A percentile compares a stretch with the other conserved stretches of the same genome.
phyloP scores from a whole-genome alignment of 352 stramenopile species.

The Heterotrichella gracilis region DNA sequence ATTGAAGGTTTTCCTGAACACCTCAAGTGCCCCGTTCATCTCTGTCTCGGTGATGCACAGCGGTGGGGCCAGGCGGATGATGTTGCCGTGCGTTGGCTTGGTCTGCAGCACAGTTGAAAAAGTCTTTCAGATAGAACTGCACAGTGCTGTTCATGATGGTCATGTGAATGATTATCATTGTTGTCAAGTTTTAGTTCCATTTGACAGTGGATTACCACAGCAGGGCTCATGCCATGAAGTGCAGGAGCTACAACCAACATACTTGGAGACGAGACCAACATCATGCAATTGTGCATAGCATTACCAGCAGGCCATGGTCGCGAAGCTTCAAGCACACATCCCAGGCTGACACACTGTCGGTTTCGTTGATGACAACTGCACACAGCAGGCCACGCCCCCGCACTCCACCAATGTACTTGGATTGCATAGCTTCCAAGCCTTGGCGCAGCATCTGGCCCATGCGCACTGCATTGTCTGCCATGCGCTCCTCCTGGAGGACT shows the following conservation, averaged over 20 bases:
- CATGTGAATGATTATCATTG: too few species aligned
- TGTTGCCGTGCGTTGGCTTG: slow-evolving; percentile 93
- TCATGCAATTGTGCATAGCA: too few species aligned
- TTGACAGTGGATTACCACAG: too few species aligned
- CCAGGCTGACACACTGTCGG: slow-evolving; percentile 44
- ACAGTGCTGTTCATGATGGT: too few species aligned
- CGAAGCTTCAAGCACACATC: slow-evolving; percentile 72
- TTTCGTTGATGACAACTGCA: slow-evolving; percentile 69
- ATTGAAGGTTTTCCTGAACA: too few species aligned
- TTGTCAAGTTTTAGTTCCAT: too few species aligned
- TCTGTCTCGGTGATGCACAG: slow-evolving; percentile 38
- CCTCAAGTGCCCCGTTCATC: slow-evolving; percentile 28
- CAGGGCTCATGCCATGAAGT: too few species aligned
- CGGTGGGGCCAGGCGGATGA: slow-evolving; percentile 67
- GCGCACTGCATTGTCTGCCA: slow-evolving; percentile 57
- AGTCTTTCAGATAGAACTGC: too few species aligned
- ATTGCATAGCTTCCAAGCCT: slow-evolving; percentile 35
- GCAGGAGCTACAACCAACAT: too few species aligned
- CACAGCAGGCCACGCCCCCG: slow-evolving; percentile 79
- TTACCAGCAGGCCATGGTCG: slow-evolving; percentile 67
- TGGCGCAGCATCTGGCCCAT: slow-evolving; percentile 60
- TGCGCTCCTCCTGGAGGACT: slow-evolving; percentile 70
- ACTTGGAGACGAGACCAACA: too few species aligned
- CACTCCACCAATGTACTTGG: slow-evolving; percentile 35
- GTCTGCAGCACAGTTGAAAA: too few species aligned